phyloP scores from a whole-genome alignment of 306 rosid species.

The Quercus ilex region DNA sequence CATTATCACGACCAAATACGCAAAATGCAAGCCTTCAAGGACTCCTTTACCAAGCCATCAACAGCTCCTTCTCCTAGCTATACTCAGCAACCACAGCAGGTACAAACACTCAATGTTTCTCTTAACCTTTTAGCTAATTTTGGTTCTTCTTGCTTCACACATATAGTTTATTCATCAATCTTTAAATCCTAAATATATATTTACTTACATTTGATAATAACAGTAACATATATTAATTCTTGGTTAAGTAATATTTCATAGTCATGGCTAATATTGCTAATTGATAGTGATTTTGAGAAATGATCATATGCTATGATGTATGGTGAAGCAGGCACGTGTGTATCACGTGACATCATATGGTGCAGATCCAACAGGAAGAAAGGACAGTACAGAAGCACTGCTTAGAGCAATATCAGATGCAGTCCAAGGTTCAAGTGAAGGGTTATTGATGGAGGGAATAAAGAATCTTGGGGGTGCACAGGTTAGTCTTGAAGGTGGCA shows the following conservation, averaged over 20 bases:
- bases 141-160: not conserved
- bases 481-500: constrained; percentile 77
- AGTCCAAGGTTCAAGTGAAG: constrained; percentile 26
- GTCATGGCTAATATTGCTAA: not conserved
- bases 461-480: constrained; percentile 75
- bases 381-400: constrained; percentile 72
- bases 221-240: not conserved
- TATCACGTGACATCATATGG: constrained; percentile 71
- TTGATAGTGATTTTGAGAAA: not conserved
- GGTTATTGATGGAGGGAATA: constrained; percentile 54
- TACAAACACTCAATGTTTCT: not conserved
- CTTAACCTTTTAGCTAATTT: not conserved
- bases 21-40: not conserved
- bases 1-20: not conserved
- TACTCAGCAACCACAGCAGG: constrained; percentile 33
- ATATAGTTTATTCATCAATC: not conserved
- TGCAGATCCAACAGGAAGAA: constrained; percentile 76
- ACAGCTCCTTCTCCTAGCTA: constrained; percentile 27
- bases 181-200: not conserved
- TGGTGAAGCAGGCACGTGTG: constrained; percentile 45
- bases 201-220: too few relatives aligned
- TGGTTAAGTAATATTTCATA: not conserved
- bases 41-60: constrained; percentile 27
- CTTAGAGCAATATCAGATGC: constrained; percentile 66
- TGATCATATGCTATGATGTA: not conserved